Evolutionary conservation across 345 rosid species (phyloP).

Genomic region (Gossypium stocksii): DNA sequence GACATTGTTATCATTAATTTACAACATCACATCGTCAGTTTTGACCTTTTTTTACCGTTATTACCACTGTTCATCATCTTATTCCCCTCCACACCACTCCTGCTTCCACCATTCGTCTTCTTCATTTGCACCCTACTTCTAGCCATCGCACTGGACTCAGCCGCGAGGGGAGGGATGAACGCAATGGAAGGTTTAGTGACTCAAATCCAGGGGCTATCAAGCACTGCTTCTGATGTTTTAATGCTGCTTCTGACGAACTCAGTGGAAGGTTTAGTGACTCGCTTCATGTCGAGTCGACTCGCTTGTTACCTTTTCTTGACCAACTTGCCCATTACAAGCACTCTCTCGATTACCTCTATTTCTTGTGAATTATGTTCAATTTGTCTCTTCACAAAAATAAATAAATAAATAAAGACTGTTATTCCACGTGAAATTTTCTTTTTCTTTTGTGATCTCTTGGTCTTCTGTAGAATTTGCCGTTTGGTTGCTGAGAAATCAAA

Average conservation of each 20-base stretch:
- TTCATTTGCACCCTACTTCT: too few species aligned
- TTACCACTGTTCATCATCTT: too few species aligned
- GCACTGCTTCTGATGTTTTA: conserved; percentile 38
- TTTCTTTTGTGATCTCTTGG: neutral
- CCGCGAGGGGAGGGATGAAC: conserved; percentile 22
- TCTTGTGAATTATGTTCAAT: conserved; percentile 43
- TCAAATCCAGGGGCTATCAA: conserved; percentile 61
- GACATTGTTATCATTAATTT: too few species aligned
- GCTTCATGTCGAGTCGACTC: conserved; percentile 40
- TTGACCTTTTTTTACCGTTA: too few species aligned
- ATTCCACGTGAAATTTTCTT: too few species aligned
- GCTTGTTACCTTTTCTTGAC: conserved; percentile 39
- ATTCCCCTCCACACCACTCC: too few species aligned
- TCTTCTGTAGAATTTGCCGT: neutral
- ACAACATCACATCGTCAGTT: too few species aligned
- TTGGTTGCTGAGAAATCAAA: conserved; percentile 1
- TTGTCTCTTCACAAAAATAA: neutral
- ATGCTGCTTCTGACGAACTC: conserved; percentile 23
- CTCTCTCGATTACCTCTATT: conserved; percentile 62
- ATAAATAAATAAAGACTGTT: neutral
- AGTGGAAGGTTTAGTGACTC: conserved; percentile 36
- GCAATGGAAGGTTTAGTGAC: conserved; percentile 42
- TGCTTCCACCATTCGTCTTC: too few species aligned
- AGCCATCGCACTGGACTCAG: neutral
- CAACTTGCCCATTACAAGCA: conserved; percentile 57